phyloP scores from a whole-genome alignment of 148 eudicot species.

The Pharnaceum exiguum region DNA sequence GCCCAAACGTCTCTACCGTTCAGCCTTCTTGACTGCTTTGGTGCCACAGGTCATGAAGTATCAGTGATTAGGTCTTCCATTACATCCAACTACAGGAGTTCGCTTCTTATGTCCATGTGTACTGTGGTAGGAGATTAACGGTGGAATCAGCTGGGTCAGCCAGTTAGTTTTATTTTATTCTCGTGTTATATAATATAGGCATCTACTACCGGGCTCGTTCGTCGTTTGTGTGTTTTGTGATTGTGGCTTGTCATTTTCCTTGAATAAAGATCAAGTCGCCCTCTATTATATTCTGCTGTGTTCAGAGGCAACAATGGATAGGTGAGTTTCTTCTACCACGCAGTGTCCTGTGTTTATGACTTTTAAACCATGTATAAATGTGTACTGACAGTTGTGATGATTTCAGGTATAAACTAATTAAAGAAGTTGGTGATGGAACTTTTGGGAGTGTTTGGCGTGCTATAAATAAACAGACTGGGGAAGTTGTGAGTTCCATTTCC shows the following conservation, averaged over 20 bases:
- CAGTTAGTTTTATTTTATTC: constrained; percentile 28
- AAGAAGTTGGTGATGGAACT: constrained; percentile 93
- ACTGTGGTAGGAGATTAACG: constrained; percentile 23
- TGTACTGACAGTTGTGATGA: constrained; percentile 1
- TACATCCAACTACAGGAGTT: constrained; percentile 23
- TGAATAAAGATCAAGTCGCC: constrained; percentile 39
- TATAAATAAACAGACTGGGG: constrained; percentile 73
- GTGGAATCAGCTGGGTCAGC: constrained; percentile 39
- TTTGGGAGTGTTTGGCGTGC: constrained; percentile 95
- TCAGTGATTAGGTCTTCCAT: constrained; percentile 43
- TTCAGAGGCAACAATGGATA: constrained; percentile 51
- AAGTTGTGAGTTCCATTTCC: constrained; percentile 64
- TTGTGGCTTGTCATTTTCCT: constrained; percentile 20
- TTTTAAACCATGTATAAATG: neutral
- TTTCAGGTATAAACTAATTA: constrained; percentile 63
- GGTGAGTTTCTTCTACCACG: constrained; percentile 34
- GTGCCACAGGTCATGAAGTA: constrained; percentile 21
- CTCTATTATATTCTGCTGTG: constrained; percentile 18
- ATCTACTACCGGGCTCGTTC: constrained; percentile 22
- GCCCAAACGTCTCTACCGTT: constrained; percentile 17
- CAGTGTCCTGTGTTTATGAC: neutral
- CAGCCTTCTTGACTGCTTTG: constrained; percentile 23
- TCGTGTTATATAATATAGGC: constrained; percentile 27
- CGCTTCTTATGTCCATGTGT: constrained; percentile 19
- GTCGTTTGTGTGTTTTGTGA: constrained; percentile 17